A percentile compares a stretch with the other conserved stretches of the same genome.
These are phyloP conservation scores for Naganishia randhawae DNA, from an alignment of 768 basidiomycete species.

Conservation along the genomic window DNA sequence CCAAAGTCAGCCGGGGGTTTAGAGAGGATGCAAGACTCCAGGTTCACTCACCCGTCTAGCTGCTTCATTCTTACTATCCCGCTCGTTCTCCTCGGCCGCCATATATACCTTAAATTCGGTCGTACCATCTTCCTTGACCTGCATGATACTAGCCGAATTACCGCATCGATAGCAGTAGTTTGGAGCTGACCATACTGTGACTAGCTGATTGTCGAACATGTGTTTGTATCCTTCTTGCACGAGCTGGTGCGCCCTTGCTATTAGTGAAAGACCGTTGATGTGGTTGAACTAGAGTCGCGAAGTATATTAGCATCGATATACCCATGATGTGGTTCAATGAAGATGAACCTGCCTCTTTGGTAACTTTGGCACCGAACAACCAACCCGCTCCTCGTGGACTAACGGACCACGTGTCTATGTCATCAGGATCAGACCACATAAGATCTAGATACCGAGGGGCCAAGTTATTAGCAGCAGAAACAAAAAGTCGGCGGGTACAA, in stretches of 20 bases:
- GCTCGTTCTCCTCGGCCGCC: constrained; percentile 82
- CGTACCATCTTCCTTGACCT: constrained; percentile 61
- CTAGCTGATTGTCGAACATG: constrained; percentile 56
- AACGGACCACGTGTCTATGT: constrained; percentile 93
- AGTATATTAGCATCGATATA: neutral
- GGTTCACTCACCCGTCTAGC: constrained; percentile 62
- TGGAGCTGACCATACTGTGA: constrained; percentile 98
- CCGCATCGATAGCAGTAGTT: constrained; percentile 85
- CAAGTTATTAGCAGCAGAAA: constrained; percentile 20
- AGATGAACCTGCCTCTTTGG: constrained; percentile 62
- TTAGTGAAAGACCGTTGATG: constrained; percentile 76
- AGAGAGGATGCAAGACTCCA: neutral
- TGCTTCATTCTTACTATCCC: constrained; percentile 70
- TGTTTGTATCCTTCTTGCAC: constrained; percentile 57
- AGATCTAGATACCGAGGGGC: constrained; percentile 60
- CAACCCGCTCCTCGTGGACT: constrained; percentile 95
- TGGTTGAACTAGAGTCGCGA: constrained; percentile 71
- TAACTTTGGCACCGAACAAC: constrained; percentile 84
- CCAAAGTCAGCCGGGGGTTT: neutral
- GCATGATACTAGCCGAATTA: constrained; percentile 87
- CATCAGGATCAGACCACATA: constrained; percentile 98
- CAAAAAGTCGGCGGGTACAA: neutral
- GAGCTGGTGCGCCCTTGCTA: constrained; percentile 93
- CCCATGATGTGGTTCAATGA: neutral
- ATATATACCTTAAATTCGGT: constrained; percentile 76